Conservation (phyloP, 805 yeast species). For the Candida ponderosae region DNA sequence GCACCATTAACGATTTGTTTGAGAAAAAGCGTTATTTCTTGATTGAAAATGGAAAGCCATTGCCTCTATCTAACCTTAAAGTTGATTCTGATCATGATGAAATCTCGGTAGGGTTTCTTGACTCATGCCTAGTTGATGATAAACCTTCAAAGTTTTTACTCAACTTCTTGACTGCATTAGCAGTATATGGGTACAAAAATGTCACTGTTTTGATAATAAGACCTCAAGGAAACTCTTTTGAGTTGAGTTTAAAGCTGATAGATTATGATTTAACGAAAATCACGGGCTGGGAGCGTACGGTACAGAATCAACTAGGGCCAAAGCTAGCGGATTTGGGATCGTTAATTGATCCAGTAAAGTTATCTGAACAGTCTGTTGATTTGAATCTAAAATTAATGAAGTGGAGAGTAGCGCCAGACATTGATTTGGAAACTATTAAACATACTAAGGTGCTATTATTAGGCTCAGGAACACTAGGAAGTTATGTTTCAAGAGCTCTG, state of each 20-base stretch:
- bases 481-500: constrained; percentile 78
- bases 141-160: constrained; percentile 48
- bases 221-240: constrained; percentile 22
- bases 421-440: constrained; percentile 61
- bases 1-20: constrained; percentile 2
- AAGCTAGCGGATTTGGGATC: constrained; percentile 77
- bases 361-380: constrained; percentile 90
- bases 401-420: constrained; percentile 87
- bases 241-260: constrained; percentile 14
- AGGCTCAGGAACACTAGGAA: constrained; percentile 97
- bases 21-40: constrained; percentile 22
- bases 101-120: constrained; percentile 28
- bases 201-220: constrained; percentile 35
- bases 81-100: constrained; percentile 8
- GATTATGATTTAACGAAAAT: constrained; percentile 25
- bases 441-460: constrained; percentile 59
- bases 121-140: constrained; percentile 24
- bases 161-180: constrained; percentile 46
- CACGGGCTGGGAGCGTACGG: constrained; percentile 89
- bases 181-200: constrained; percentile 23
- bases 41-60: constrained; percentile 9
- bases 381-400: constrained; percentile 88
- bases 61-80: constrained; percentile 10
- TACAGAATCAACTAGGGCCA: constrained; percentile 67
- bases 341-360: constrained; percentile 68